Conservation (phyloP, 2,329 filamentous ascomycete genomes). For the Aaosphaeria arxii region DNA sequence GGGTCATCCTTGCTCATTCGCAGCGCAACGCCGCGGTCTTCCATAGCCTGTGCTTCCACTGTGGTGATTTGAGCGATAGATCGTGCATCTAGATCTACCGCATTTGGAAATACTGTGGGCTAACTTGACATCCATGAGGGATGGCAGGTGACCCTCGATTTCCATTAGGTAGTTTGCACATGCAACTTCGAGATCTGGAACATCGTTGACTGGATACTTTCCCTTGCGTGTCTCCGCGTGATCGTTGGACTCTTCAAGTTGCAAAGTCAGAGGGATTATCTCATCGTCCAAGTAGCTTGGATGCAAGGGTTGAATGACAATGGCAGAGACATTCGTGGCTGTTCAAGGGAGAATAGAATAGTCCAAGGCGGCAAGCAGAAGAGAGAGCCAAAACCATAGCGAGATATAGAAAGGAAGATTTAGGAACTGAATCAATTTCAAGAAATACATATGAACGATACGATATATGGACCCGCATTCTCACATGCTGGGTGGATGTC, state of each 20-base stretch:
- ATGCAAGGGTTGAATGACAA: neutral
- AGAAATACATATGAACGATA: too few species aligned
- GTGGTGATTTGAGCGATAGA: conserved; percentile 1
- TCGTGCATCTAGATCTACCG: conserved; percentile 5
- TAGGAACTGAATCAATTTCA: too few species aligned
- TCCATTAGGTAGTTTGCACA: conserved; percentile 1
- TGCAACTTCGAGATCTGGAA: conserved; percentile 4
- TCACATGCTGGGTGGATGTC: too few species aligned
- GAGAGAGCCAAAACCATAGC: too few species aligned
- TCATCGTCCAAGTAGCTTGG: conserved; percentile 5
- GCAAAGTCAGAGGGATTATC: conserved; percentile 5
- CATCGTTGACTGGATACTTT: conserved; percentile 1
- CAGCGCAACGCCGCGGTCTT: conserved; percentile 3
- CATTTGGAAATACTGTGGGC: conserved; percentile 6
- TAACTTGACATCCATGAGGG: conserved; percentile 6
- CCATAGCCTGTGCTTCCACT: conserved; percentile 1
- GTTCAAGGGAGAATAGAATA: too few species aligned
- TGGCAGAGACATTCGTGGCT: too few species aligned
- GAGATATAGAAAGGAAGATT: too few species aligned
- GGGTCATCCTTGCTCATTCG: conserved; percentile 2
- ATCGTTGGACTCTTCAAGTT: conserved; percentile 6
- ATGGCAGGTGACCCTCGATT: conserved; percentile 1
- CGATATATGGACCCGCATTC: too few species aligned
- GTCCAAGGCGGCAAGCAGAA: too few species aligned
- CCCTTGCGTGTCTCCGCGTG: conserved; percentile 1